Conservation (phyloP, 2,329 filamentous ascomycete species). For the Bipolaris bicolor region DNA sequence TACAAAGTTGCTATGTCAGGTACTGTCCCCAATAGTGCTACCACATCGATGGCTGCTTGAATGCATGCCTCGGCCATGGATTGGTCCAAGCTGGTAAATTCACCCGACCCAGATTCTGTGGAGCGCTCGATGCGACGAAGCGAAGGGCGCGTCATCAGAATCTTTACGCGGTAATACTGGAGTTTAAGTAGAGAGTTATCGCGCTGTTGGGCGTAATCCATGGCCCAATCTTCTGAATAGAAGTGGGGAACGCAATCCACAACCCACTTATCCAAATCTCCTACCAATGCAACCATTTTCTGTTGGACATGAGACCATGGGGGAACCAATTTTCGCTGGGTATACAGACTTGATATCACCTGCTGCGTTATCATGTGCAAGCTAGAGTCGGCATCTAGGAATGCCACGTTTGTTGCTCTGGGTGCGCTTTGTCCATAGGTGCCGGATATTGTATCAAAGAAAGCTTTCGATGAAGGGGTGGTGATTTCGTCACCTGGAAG, state of each 20-base stretch:
- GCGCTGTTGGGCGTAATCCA: slow-evolving; percentile 17
- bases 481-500: slow-evolving; percentile 37
- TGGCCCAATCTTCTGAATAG: background rate
- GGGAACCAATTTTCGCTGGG: slow-evolving; percentile 27
- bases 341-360: slow-evolving; percentile 35
- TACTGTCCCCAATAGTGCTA: slow-evolving; percentile 36
- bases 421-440: background rate
- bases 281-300: slow-evolving; percentile 30
- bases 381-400: slow-evolving; percentile 12
- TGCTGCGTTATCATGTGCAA: slow-evolving; percentile 14
- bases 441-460: background rate
- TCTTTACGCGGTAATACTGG: slow-evolving; percentile 41
- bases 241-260: slow-evolving; percentile 16
- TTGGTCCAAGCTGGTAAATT: slow-evolving; percentile 36
- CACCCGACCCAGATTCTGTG: slow-evolving; percentile 32
- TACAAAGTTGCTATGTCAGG: slow-evolving; percentile 20
- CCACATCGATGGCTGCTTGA: slow-evolving; percentile 37
- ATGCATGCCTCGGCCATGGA: slow-evolving; percentile 40
- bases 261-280: slow-evolving; percentile 37
- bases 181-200: slow-evolving; percentile 19
- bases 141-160: slow-evolving; percentile 45
- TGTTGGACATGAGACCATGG: slow-evolving; percentile 43
- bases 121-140: slow-evolving; percentile 42
- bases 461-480: slow-evolving; percentile 25
- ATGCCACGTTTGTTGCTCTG: background rate